Percentiles rank a stretch among this genome's conserved stretches.
phyloP scores from a whole-genome alignment of 164 flowering plant genomes.

The Chimonanthus praecox region DNA sequence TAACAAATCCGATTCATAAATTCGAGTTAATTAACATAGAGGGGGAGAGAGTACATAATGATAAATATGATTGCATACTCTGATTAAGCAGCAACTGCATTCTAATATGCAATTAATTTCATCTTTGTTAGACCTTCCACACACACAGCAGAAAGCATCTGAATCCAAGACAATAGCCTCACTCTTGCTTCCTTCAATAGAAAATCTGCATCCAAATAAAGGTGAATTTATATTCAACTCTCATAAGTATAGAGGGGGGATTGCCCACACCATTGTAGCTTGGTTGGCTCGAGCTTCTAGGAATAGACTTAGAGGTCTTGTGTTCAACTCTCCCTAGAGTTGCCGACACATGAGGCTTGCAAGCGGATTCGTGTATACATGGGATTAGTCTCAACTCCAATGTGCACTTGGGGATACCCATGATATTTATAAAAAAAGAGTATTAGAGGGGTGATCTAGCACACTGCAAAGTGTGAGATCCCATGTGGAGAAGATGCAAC shows the following conservation, averaged over 20 bases:
- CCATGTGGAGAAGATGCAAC: background rate
- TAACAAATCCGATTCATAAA: constrained; percentile 3
- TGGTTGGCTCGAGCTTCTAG: too few species aligned
- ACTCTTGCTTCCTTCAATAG: constrained; percentile 14
- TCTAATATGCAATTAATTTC: constrained; percentile 39
- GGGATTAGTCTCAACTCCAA: too few species aligned
- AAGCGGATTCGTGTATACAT: too few species aligned
- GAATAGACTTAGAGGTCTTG: too few species aligned
- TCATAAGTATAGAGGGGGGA: background rate
- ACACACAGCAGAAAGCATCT: constrained; percentile 50
- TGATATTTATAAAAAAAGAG: too few species aligned
- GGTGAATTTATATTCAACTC: background rate
- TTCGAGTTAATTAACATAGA: background rate
- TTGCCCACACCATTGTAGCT: too few species aligned
- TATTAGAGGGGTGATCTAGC: background rate
- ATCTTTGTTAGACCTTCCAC: constrained; percentile 50
- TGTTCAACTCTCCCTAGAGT: too few species aligned
- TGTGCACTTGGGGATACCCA: too few species aligned
- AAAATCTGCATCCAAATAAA: constrained; percentile 23
- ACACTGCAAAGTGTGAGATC: background rate
- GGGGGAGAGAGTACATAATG: background rate
- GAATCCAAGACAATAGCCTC: constrained; percentile 17
- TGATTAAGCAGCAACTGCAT: constrained; percentile 43
- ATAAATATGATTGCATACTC: constrained; percentile 26
- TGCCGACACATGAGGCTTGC: too few species aligned